A percentile compares a stretch with the other conserved stretches of the same genome.
phyloP scores from a whole-genome alignment of 306 rosid genomes.

The Pyrus communis region DNA sequence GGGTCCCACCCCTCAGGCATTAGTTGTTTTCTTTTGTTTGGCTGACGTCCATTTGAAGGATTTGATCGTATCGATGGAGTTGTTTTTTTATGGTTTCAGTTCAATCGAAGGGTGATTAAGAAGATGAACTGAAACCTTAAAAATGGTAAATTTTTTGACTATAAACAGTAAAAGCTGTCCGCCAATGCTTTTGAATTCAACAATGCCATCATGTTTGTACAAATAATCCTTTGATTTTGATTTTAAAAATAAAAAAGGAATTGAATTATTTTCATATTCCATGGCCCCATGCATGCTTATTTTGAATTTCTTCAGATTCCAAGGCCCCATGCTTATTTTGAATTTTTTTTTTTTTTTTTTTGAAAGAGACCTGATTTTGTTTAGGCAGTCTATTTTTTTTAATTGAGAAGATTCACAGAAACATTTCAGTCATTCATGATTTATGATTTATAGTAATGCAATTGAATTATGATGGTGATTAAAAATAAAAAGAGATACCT shows the following conservation, averaged over 20 bases:
- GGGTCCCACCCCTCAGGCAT: slow-evolving; percentile 26
- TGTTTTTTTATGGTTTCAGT: neutral
- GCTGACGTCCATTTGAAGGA: slow-evolving; percentile 13
- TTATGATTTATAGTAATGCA: too few relatives aligned
- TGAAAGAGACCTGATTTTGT: too few relatives aligned
- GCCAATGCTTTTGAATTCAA: neutral
- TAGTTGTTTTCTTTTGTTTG: slow-evolving; percentile 30
- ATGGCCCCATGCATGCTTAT: neutral
- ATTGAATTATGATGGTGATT: too few relatives aligned
- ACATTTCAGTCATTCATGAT: too few relatives aligned
- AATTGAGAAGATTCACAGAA: too few relatives aligned
- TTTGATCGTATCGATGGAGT: neutral
- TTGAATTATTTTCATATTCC: neutral
- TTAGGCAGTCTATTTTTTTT: rapidly evolving
- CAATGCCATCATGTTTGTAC: neutral
- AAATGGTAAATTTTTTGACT: slow-evolving; percentile 20
- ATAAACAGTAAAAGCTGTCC: slow-evolving; percentile 3
- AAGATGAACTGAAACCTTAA: slow-evolving; percentile 14
- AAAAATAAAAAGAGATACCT: too few relatives aligned
- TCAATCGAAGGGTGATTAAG: neutral
- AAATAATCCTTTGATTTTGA: neutral
- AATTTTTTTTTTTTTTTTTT: too few relatives aligned
- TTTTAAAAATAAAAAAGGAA: neutral
- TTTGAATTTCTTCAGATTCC: neutral
- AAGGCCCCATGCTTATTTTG: too few relatives aligned